Evolutionary conservation across 352 stramenopile genomes (phyloP), one percentile per base, ranked within the genome.

Genomic region (Globisporangium lucens): DNA sequence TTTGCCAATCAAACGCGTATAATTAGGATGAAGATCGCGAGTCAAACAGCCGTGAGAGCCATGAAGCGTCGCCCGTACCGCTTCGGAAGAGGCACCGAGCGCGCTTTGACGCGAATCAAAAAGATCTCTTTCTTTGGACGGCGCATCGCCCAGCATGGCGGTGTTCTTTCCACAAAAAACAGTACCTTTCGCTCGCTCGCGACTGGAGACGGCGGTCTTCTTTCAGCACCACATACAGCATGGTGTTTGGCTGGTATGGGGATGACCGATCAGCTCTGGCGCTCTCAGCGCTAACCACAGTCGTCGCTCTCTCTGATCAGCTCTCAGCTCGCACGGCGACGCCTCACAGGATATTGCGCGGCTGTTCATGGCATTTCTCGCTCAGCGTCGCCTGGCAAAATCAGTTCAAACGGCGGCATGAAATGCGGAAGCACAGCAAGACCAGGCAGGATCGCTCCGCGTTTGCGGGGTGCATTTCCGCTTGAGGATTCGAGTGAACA

Each of bases 1-100:
- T 8, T 27, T 60, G 55, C 55, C 55, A 9, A 60, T 60, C 55
- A 60, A 60, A 29, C 9, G 55, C 55, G 46, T 53, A 53, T 53
- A 15, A 53, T 27, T 53, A 53, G 46, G 17, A 53, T 4, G 15
- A 46, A 60, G 17, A 60, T 60, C 55, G 55, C 55, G 55, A 61
- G 55, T 35, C 27, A 60, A 24, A 59, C 5, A 22, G 27, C 5
- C 9, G 53, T 59, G 53, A 59, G 15, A 38, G 15, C 53, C 29
- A 41, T 24, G 30, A 46, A 61, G 55, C 55, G 55, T 61, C 55
- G 55, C 20, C 22, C 4, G 55, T 30, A 61, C 10, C 17, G 20
- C 30, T 47, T 61, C 46, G 53, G 53, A 59, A 59, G 53, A 35
- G 53, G 15, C 29, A 29, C 53, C 12, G 36, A 43, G 9, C 10